These are phyloP conservation scores for Clarireedia hainanense DNA, from an alignment of 2,329 filamentous ascomycete genomes.

Conservation along the genomic window DNA sequence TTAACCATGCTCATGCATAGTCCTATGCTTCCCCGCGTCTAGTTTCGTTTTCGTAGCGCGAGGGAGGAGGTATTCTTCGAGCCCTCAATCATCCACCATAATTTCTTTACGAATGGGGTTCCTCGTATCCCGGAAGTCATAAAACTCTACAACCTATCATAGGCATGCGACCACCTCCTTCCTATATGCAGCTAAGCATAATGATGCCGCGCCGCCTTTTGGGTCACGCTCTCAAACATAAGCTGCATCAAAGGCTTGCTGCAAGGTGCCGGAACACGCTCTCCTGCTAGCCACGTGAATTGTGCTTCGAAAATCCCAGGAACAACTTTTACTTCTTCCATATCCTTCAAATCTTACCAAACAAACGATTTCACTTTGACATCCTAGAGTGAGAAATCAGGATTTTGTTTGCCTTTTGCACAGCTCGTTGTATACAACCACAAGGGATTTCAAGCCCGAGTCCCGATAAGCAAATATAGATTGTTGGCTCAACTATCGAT, in stretches of 20 bases:
- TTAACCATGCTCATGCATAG: neutral
- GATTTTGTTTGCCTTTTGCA: neutral
- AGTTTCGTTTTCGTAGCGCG: neutral
- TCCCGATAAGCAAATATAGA: neutral
- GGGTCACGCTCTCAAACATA: slow-evolving; percentile 5
- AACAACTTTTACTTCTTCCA: neutral
- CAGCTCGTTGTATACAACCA: neutral
- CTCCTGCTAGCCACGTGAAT: slow-evolving; percentile 5
- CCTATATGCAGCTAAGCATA: slow-evolving; percentile 2
- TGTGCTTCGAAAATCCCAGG: neutral
- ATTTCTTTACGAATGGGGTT: neutral
- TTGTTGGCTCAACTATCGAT: slow-evolving; percentile 3
- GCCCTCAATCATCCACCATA: neutral
- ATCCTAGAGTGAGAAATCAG: neutral
- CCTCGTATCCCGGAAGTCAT: neutral
- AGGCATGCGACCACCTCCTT: neutral
- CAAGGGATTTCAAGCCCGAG: neutral
- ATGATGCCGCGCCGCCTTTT: slow-evolving; percentile 3
- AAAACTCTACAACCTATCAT: neutral
- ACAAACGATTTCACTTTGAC: neutral
- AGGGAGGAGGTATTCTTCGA: neutral
- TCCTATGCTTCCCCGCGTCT: neutral
- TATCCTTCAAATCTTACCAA: neutral
- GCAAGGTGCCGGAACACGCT: slow-evolving; percentile 5
- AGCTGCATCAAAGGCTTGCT: slow-evolving; percentile 1